phyloP scores from a whole-genome alignment of 148 eudicot genomes.

The Heliamphora exappendiculata region DNA sequence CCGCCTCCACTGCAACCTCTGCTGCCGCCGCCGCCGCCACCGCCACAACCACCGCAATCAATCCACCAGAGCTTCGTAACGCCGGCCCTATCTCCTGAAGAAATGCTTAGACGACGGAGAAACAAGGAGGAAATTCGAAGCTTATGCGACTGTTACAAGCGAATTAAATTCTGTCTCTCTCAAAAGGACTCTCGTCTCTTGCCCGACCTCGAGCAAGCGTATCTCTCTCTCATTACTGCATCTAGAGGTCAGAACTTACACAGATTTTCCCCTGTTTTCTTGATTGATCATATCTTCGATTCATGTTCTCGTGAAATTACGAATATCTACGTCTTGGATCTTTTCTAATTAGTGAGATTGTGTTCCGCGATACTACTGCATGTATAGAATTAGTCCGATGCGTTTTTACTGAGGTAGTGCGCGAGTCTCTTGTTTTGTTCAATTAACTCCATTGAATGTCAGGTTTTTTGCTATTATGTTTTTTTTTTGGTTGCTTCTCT shows the following conservation, averaged over 20 bases:
- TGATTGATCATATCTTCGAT: slow-evolving; percentile 17
- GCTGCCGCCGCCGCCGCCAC: slow-evolving; percentile 25
- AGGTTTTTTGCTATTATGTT: too few relatives aligned
- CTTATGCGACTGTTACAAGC: slow-evolving; percentile 58
- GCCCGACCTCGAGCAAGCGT: slow-evolving; percentile 77
- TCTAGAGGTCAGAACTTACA: slow-evolving; percentile 50
- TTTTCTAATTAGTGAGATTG: too few relatives aligned
- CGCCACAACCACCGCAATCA: too few relatives aligned
- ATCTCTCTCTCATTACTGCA: slow-evolving; percentile 68
- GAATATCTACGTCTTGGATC: too few relatives aligned
- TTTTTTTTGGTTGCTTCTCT: too few relatives aligned
- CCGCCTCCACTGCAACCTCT: slow-evolving; percentile 34
- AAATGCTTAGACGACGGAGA: slow-evolving; percentile 45
- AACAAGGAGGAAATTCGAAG: slow-evolving; percentile 70
- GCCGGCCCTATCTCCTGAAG: slow-evolving; percentile 56
- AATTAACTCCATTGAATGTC: too few relatives aligned
- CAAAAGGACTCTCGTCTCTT: slow-evolving; percentile 30
- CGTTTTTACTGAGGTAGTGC: too few relatives aligned
- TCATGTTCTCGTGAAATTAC: not conserved
- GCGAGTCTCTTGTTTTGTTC: too few relatives aligned
- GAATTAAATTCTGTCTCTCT: slow-evolving; percentile 47
- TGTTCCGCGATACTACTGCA: too few relatives aligned
- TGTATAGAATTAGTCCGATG: too few relatives aligned
- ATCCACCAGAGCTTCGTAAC: slow-evolving; percentile 22
- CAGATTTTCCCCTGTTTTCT: not conserved